Base-by-base conservation (phyloP, 495 filamentous ascomycete species). In the Monascus purpureus region DNA sequence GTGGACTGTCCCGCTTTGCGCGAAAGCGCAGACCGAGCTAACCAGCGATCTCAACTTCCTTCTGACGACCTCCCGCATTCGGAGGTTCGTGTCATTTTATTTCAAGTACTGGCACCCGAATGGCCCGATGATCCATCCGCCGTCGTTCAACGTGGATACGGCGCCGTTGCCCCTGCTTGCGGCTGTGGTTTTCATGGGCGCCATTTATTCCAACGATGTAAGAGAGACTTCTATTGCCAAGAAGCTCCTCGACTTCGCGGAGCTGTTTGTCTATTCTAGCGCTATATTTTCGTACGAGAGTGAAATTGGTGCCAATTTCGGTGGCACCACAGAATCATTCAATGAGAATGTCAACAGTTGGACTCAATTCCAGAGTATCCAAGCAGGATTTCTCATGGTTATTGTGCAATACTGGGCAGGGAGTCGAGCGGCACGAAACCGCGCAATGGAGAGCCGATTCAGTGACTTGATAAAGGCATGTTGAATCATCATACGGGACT, bases 331-430 rank as follows among this genome's bases (percentile, higher is more conserved):
- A 23, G 42, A n/a, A n/a, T n/a, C 23, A 17, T 16, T 31, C 13
- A 44, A 55, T 7, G 39, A 45, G 12, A 50, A 55, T 17, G 18
- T 29, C 1, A 46, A 37, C 11, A 50, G 59, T 25, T 63, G 59
- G 61, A 22, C 36, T 8, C 49, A 52, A 6, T 63, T 68, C 32
- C 55, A 61, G 32, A 55, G 57, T 22, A 48, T 66, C 18, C 61
- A 61, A 26, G 65, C 60, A 1, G 63, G 57, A 1, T 55, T 62
- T 25, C 33, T 68, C 14, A 59, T 65, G 30, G 36, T 53, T 0
- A 36, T 60, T 6, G 46, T 47, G 9, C 65, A 68, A 32, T 67
- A 65, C 32, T 68, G 63, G 63, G 50, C 63, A 7, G 65, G 65
- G 8, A 53, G 45, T 31, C 52, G 40, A 1, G 36, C 44, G 0